Conservation (phyloP, 345 rosid genomes). For the Lumnitzera racemosa region DNA sequence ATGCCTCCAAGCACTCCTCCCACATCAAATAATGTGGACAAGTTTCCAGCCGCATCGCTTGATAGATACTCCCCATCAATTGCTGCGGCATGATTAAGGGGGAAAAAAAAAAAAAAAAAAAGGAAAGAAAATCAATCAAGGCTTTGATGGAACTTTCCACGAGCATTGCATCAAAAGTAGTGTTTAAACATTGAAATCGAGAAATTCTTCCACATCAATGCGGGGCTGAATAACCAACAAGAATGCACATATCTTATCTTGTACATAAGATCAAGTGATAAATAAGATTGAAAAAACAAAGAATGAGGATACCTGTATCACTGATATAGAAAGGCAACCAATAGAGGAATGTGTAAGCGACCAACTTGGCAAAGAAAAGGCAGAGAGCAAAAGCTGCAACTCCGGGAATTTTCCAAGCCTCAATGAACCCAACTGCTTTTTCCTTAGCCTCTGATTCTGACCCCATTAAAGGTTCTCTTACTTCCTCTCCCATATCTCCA, state of each 20-base stretch:
- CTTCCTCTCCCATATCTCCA: constrained; percentile 16
- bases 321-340: constrained; percentile 98
- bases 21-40: constrained; percentile 83
- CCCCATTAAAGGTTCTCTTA: constrained; percentile 38
- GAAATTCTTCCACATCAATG: neutral
- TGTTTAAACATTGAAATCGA: neutral
- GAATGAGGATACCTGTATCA: constrained; percentile 53
- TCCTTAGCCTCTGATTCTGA: constrained; percentile 29
- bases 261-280: no score
- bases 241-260: no score
- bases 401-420: constrained; percentile 95
- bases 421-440: constrained; percentile 68
- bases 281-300: no score
- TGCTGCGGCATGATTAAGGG: constrained; percentile 33
- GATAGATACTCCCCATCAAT: constrained; percentile 76
- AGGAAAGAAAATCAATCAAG: neutral
- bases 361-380: constrained; percentile 87
- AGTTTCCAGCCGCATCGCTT: constrained; percentile 64
- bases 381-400: constrained; percentile 88
- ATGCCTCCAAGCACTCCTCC: constrained; percentile 97
- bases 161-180: no score
- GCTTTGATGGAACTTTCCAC: no score
- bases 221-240: neutral
- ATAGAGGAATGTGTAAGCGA: constrained; percentile 87
- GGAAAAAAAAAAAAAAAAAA: neutral